These are phyloP conservation scores for Wickerhamomyces subpelliculosus DNA, from an alignment of 805 yeast genomes.

Conservation along the genomic window DNA sequence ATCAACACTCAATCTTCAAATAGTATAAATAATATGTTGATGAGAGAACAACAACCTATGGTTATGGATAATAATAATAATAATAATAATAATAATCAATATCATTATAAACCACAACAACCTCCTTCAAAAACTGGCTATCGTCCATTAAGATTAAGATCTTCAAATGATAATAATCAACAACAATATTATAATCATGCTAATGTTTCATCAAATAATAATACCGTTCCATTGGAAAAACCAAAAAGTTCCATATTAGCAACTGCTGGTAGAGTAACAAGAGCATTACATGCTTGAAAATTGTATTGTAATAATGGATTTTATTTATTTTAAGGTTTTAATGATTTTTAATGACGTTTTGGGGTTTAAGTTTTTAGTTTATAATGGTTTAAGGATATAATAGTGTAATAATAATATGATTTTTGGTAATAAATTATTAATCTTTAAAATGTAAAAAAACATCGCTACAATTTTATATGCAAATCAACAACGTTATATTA, in stretches of 20 bases:
- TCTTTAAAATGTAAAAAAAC: too few relatives aligned
- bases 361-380: neutral
- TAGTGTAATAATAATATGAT: too few relatives aligned
- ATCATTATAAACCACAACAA: conserved; percentile 1
- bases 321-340: neutral
- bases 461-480: too few relatives aligned
- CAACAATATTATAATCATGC: neutral
- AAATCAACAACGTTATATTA: too few relatives aligned
- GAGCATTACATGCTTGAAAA: too few relatives aligned
- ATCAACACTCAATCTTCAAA: conserved; percentile 17
- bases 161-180: conserved; percentile 14
- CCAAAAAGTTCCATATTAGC: neutral
- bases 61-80: neutral
- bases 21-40: conserved; percentile 3
- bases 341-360: neutral
- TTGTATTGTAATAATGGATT: neutral
- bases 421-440: too few relatives aligned
- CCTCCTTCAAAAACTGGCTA: neutral
- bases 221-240: neutral
- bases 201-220: neutral
- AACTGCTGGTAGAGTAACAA: conserved; percentile 1
- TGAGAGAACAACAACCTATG: neutral
- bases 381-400: neutral
- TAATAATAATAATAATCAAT: neutral
- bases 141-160: conserved; percentile 17